Percentiles rank a stretch among this genome's conserved stretches.
Conservation (phyloP, 306 rosid genomes). For the Vigna reflexopilosa region DNA sequence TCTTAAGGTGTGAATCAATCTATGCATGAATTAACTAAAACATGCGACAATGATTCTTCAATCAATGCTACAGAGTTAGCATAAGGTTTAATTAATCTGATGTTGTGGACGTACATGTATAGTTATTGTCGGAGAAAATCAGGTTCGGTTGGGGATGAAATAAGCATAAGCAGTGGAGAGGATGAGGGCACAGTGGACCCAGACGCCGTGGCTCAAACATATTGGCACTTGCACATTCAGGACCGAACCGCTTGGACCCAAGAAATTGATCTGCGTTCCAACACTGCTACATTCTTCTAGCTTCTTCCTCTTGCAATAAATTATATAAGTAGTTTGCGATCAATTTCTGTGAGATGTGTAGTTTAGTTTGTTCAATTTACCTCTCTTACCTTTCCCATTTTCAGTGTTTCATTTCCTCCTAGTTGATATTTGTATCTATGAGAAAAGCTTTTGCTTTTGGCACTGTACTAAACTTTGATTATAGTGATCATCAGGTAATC, state of each 20-base stretch:
- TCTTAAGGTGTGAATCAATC: not conserved
- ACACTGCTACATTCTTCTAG: not conserved
- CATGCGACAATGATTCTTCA: no score
- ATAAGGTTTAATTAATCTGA: not conserved
- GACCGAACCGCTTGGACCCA: slow-evolving; percentile 4
- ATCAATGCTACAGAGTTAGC: no score
- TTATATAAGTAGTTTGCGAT: no score
- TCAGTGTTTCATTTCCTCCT: not conserved
- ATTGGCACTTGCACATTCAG: slow-evolving; percentile 13
- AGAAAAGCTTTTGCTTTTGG: not conserved
- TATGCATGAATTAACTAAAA: no score
- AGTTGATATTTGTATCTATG: not conserved
- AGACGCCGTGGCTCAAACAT: not conserved
- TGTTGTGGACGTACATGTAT: not conserved
- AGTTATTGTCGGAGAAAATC: not conserved
- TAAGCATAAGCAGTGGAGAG: slow-evolving; percentile 4
- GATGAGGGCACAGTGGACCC: not conserved
- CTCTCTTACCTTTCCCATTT: not conserved
- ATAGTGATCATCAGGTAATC: not conserved
- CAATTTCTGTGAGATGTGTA: no score
- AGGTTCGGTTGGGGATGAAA: not conserved
- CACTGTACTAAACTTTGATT: slow-evolving; percentile 16
- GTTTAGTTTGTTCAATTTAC: not conserved
- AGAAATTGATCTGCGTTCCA: slow-evolving; percentile 10
- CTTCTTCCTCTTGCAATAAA: not conserved